Evolutionary conservation across 192 early-diverging fungal species (phyloP).

Genomic region (Backusella tarrabulga): DNA sequence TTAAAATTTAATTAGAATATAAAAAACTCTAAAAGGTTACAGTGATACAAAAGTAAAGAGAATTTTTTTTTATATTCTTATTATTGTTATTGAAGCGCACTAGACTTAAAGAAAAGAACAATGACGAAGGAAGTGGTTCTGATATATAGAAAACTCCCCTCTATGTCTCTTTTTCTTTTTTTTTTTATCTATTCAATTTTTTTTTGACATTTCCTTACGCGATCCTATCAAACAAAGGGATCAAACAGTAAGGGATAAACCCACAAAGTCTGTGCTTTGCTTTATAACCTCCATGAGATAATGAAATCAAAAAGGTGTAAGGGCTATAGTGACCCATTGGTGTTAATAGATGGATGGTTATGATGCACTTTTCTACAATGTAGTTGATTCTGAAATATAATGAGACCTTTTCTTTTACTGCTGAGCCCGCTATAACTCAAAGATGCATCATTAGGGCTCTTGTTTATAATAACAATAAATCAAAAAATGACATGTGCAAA

Average conservation of each 20-base stretch:
- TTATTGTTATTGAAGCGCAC: neutral
- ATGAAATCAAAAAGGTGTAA: neutral
- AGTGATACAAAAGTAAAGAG: neutral
- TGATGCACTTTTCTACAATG: neutral
- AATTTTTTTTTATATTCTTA: neutral
- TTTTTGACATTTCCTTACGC: neutral
- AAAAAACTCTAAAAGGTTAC: neutral
- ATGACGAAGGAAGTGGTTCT: neutral
- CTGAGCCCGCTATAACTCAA: neutral
- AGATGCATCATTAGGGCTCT: neutral
- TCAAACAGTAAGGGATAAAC: neutral
- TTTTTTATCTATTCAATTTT: neutral
- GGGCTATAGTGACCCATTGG: neutral
- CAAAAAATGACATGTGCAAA: too few relatives aligned
- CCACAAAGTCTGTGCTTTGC: neutral
- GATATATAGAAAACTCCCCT: neutral
- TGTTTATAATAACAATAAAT: too few relatives aligned
- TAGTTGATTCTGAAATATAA: conserved; percentile 1
- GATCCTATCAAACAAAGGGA: neutral
- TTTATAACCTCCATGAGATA: neutral
- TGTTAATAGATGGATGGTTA: neutral
- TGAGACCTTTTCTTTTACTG: neutral
- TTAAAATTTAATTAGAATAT: neutral
- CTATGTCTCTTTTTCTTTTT: neutral
- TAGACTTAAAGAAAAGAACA: neutral